A percentile compares a stretch with the other conserved stretches of the same genome.
Evolutionary conservation across 2,329 filamentous ascomycete species (phyloP).

Genomic region (Exserohilum rostratum): DNA sequence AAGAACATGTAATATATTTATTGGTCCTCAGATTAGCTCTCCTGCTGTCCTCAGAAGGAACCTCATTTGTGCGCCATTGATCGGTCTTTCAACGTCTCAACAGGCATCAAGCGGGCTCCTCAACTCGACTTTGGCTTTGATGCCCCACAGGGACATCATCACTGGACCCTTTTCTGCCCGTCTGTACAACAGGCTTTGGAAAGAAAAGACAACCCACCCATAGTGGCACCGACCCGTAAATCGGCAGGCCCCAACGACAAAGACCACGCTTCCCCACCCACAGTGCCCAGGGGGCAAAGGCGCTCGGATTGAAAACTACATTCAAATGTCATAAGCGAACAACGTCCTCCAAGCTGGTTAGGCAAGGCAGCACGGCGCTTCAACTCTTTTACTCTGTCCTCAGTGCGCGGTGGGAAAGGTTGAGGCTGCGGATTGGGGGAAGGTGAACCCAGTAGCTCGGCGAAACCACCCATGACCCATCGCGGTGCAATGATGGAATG

Average conservation of each 20-base stretch:
- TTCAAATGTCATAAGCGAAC: constrained; percentile 37
- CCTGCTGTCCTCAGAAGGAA: constrained; percentile 41
- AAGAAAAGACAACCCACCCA: constrained; percentile 15
- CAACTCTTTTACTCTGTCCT: constrained; percentile 43
- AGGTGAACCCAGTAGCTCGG: constrained; percentile 23
- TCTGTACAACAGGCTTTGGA: constrained; percentile 13
- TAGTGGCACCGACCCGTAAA: constrained; percentile 14
- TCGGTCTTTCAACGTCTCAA: constrained; percentile 17
- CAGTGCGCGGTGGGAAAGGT: constrained; percentile 39
- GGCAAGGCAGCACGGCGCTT: constrained; percentile 32
- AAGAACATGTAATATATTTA: constrained; percentile 10
- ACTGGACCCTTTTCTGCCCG: constrained; percentile 36
- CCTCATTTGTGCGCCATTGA: constrained; percentile 24
- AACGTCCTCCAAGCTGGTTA: constrained; percentile 21
- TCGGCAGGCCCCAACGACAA: constrained; percentile 30
- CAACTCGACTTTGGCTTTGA: constrained; percentile 45
- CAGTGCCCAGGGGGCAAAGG: constrained; percentile 23
- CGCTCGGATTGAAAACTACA: constrained; percentile 49
- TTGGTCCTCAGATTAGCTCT: constrained; percentile 47
- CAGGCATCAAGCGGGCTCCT: constrained; percentile 30
- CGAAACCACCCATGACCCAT: constrained; percentile 17
- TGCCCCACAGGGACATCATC: constrained; percentile 42
- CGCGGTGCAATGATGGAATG: constrained; percentile 26
- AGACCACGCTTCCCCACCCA: constrained; percentile 33
- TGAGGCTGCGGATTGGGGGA: constrained; percentile 13